Base-by-base conservation (phyloP, 805 yeast genomes). In the Monosporozyma unispora region DNA sequence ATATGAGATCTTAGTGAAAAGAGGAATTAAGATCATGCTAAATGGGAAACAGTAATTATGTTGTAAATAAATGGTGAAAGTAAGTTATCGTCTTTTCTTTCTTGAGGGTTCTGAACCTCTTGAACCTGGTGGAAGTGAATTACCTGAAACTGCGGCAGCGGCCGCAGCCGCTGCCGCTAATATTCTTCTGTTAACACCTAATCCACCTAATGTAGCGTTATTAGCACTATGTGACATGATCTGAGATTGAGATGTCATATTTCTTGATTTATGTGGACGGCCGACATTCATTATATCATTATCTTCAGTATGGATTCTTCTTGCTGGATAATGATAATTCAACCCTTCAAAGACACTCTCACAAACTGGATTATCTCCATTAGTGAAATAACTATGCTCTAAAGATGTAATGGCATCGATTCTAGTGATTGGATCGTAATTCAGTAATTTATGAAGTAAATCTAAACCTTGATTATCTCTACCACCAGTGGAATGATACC, bases 401-500 rank as follows among this genome's bases (percentile, higher is more conserved):
- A 91, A 63, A 0, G 96, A 84, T 50, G 78, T 80, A 44, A 76
- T 76, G 0, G 98, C 96, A 22, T 91, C 86, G 41, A 90, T 67
- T 53, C 99, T 71, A 22, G 71, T 72, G 7, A 81, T 73, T 0
- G 99, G 98, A 61, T 93, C 96, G 64, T 89, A 93, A 51, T 78
- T 84, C 47, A 93, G 67, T 38, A 93, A 63, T 40, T 77, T 76
- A 35, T 77, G 70, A 25, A 91, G 67, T 25, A 91, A 69, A 50
- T 79, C 77, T 19, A 86, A 72, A 41, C 96, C 89, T 55, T 74
- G 74, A 50, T 77, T 78, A 61, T 84, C 85, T 5, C 80, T 71
- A 0, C 87, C 91, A 12, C 95, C 95, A 27, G 86, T 80, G 1
- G 87, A 74, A 53, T 83, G 85, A 63, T 84, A 91, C 99, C 99